Percentiles rank a stretch among this genome's conserved stretches.
Conservation (phyloP, 2,329 filamentous ascomycete species). For the Laburnicola sp. region DNA sequence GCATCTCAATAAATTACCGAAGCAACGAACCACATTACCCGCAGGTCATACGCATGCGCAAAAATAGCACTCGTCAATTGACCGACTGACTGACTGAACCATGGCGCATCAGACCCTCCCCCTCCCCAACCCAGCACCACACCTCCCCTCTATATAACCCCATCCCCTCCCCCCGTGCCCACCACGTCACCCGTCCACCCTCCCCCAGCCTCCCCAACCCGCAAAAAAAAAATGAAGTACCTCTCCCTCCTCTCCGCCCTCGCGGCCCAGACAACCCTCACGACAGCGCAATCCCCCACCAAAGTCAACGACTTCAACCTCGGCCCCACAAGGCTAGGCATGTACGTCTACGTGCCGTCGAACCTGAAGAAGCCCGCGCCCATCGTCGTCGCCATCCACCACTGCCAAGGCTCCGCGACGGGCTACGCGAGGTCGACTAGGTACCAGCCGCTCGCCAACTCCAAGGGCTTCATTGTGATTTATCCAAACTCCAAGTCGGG, state of each 20-base stretch:
- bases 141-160: too few relatives aligned
- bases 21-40: constrained; percentile 8
- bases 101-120: too few relatives aligned
- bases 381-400: constrained; percentile 25
- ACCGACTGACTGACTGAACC: too few relatives aligned
- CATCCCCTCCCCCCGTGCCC: too few relatives aligned
- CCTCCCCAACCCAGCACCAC: too few relatives aligned
- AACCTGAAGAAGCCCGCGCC: constrained; percentile 49
- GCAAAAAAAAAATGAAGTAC: constrained; percentile 9
- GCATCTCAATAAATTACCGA: constrained; percentile 7
- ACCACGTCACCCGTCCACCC: too few relatives aligned
- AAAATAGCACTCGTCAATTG: not conserved
- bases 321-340: constrained; percentile 54
- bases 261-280: constrained; percentile 9
- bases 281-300: constrained; percentile 21
- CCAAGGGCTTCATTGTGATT: constrained; percentile 24
- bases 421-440: constrained; percentile 18
- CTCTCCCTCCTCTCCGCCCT: constrained; percentile 2
- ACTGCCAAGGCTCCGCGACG: constrained; percentile 23
- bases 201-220: too few relatives aligned
- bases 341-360: constrained; percentile 55
- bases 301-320: constrained; percentile 47
- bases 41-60: not conserved
- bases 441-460: constrained; percentile 18
- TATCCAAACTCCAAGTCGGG: constrained; percentile 25